A percentile compares a stretch with the other conserved stretches of the same genome.
Evolutionary conservation across 352 stramenopile species (phyloP).

Genomic region (Elongisporangium undulatum): DNA sequence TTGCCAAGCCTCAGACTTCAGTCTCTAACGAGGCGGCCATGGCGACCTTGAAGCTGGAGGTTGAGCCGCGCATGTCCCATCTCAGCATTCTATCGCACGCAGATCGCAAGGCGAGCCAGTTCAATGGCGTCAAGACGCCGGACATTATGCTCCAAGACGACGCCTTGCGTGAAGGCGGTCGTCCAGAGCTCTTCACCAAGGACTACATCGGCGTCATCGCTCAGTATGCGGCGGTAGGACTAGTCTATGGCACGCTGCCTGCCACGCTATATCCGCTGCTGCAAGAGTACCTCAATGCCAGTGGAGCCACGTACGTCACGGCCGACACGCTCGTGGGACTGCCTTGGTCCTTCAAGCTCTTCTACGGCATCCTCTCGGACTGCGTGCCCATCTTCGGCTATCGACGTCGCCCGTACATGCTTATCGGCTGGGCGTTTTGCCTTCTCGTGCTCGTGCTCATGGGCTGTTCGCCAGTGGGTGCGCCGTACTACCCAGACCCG

Average conservation of each 20-base stretch:
- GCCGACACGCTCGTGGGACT: background rate
- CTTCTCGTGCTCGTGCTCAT: conserved; percentile 47
- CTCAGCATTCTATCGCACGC: too few species aligned
- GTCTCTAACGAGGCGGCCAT: too few species aligned
- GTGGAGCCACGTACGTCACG: background rate
- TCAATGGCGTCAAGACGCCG: conserved; percentile 10
- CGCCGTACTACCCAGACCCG: conserved; percentile 49
- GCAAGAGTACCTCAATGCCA: conserved; percentile 5
- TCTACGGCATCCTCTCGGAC: too few species aligned
- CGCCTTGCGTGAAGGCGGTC: conserved; percentile 19
- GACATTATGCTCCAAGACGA: conserved; percentile 12
- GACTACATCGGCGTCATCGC: conserved; percentile 38
- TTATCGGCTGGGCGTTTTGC: conserved; percentile 42
- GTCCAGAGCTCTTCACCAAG: conserved; percentile 16
- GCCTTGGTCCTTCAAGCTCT: conserved; percentile 22
- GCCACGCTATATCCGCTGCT: conserved; percentile 5
- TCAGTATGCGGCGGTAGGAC: conserved; percentile 46
- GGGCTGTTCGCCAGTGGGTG: conserved; percentile 26
- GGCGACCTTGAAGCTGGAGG: too few species aligned
- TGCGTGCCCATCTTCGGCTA: too few species aligned
- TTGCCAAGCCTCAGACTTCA: too few species aligned
- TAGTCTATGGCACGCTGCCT: conserved; percentile 37
- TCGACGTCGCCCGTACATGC: conserved; percentile 35
- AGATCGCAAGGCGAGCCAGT: too few species aligned
- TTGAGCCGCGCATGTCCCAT: too few species aligned